A percentile compares a stretch with the other conserved stretches of the same genome.
Evolutionary conservation across 805 yeast genomes (phyloP).

Genomic region (Clavispora vitiphila): DNA sequence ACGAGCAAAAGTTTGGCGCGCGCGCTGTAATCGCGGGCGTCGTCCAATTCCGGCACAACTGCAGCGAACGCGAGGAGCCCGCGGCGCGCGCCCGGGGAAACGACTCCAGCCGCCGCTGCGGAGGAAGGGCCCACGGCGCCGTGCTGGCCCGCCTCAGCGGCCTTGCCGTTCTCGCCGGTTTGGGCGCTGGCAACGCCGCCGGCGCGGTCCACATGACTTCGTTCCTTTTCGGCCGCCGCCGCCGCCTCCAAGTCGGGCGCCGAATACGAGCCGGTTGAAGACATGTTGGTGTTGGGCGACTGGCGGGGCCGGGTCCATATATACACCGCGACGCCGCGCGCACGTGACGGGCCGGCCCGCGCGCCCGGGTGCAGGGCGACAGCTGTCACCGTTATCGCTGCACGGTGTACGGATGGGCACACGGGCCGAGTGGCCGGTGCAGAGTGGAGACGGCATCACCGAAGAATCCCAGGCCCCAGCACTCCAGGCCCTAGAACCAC

Average conservation of each 20-base stretch:
- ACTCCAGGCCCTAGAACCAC: too few species aligned
- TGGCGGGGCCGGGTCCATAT: background rate
- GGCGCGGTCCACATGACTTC: too few species aligned
- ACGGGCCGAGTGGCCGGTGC: background rate
- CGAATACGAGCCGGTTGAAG: background rate
- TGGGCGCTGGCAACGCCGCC: too few species aligned
- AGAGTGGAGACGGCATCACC: too few species aligned
- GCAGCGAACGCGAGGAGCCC: slow-evolving; percentile 53
- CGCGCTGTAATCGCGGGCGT: slow-evolving; percentile 60
- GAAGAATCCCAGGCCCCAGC: too few species aligned
- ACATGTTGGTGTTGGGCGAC: background rate
- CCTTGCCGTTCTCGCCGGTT: too few species aligned
- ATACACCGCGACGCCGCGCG: background rate
- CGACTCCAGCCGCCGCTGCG: background rate
- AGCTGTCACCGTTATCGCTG: background rate
- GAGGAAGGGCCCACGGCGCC: background rate
- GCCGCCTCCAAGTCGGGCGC: background rate
- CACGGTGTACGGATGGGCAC: background rate
- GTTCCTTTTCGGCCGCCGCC: too few species aligned
- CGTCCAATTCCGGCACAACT: slow-evolving; percentile 64
- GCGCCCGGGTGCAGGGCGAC: background rate
- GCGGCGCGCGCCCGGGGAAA: slow-evolving; percentile 30
- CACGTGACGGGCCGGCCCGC: background rate
- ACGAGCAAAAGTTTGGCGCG: slow-evolving; percentile 51
- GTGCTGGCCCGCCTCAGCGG: background rate